A percentile compares a stretch with the other conserved stretches of the same genome.
phyloP scores from a whole-genome alignment of 2,329 filamentous ascomycete species.

The Coniochaeta ligniaria region DNA sequence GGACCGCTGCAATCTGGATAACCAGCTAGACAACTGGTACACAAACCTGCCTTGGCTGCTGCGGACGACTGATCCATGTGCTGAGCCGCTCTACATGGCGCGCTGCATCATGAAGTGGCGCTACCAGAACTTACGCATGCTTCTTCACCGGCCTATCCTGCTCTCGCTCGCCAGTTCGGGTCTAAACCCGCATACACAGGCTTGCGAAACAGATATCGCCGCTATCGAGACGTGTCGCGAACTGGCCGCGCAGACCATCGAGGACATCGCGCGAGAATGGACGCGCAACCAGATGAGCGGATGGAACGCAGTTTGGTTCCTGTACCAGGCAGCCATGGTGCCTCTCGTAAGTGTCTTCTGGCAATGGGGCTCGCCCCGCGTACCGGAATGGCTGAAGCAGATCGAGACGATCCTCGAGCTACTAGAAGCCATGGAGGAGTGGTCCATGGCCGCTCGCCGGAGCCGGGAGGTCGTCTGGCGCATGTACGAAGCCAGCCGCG shows the following conservation, averaged over 20 bases:
- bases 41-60: slow-evolving; percentile 61
- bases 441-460: slow-evolving; percentile 55
- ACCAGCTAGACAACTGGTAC: slow-evolving; percentile 65
- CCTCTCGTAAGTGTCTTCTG: slow-evolving; percentile 69
- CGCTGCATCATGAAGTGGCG: slow-evolving; percentile 76
- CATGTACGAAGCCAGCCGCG: slow-evolving; percentile 52
- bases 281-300: slow-evolving; percentile 68
- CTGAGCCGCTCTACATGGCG: slow-evolving; percentile 62
- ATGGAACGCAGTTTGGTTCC: slow-evolving; percentile 77
- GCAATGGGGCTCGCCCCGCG: slow-evolving; percentile 46
- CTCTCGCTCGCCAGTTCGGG: slow-evolving; percentile 56
- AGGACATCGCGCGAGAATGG: slow-evolving; percentile 65
- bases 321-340: slow-evolving; percentile 75
- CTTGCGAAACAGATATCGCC: slow-evolving; percentile 54
- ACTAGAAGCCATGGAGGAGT: slow-evolving; percentile 57
- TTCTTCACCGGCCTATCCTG: slow-evolving; percentile 67
- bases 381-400: slow-evolving; percentile 47
- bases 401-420: slow-evolving; percentile 53
- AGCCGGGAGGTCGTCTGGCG: slow-evolving; percentile 56
- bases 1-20: slow-evolving; percentile 60
- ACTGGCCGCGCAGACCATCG: slow-evolving; percentile 63
- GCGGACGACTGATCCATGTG: slow-evolving; percentile 57
- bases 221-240: slow-evolving; percentile 63
- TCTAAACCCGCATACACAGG: slow-evolving; percentile 32
- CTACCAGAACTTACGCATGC: slow-evolving; percentile 70